Evolutionary conservation across 2,329 filamentous ascomycete genomes (phyloP).

Genomic region (Ophiocordyceps robertsii): DNA sequence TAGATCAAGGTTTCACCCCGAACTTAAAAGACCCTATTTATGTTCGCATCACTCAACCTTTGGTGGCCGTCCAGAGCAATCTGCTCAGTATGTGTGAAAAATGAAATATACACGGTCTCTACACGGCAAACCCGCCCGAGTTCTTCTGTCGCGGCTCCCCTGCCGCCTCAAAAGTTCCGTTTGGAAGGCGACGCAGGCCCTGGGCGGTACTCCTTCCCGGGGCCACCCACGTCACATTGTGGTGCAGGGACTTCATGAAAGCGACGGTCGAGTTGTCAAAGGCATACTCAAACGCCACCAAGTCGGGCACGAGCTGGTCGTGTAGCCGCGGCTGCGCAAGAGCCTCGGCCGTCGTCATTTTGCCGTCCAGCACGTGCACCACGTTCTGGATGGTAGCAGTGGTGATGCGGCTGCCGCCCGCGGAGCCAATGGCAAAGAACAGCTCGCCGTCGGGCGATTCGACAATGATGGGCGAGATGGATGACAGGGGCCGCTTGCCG

Average conservation of each 20-base stretch:
- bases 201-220: slow-evolving; percentile 59
- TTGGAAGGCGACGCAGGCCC: slow-evolving; percentile 47
- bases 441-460: slow-evolving; percentile 55
- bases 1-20: too few species aligned
- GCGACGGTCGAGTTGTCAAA: slow-evolving; percentile 59
- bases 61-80: too few species aligned
- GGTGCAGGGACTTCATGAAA: slow-evolving; percentile 51
- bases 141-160: slow-evolving; percentile 69
- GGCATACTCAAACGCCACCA: slow-evolving; percentile 54
- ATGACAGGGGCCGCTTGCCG: slow-evolving; percentile 65
- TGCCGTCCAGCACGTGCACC: slow-evolving; percentile 58
- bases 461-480: slow-evolving; percentile 65
- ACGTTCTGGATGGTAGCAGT: slow-evolving; percentile 69
- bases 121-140: slow-evolving; percentile 51
- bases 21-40: too few species aligned
- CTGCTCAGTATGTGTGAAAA: too few species aligned
- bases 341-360: slow-evolving; percentile 46
- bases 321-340: slow-evolving; percentile 61
- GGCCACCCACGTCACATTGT: slow-evolving; percentile 62
- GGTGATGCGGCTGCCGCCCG: slow-evolving; percentile 76
- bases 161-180: slow-evolving; percentile 63
- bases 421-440: slow-evolving; percentile 61
- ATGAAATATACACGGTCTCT: slow-evolving; percentile 5
- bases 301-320: slow-evolving; percentile 66
- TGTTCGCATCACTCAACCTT: too few species aligned